Conservation (phyloP, 129 eudicot species). For the Escallonia rubra region DNA sequence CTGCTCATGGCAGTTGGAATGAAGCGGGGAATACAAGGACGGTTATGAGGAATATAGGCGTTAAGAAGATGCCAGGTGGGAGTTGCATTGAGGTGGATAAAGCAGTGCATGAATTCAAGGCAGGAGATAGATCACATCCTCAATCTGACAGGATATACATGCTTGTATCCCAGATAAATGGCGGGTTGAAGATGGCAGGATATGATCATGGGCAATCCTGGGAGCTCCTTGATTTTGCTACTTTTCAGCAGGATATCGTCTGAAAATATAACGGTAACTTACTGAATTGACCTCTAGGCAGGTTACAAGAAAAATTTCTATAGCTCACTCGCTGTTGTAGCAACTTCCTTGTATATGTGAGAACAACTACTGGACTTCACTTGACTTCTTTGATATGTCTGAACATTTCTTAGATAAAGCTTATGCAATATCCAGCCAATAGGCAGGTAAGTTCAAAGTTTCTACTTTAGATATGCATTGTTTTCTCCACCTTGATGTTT, state of each 20-base stretch:
- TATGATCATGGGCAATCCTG: not conserved
- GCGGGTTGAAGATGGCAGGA: conserved; percentile 16
- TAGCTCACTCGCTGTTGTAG: not conserved
- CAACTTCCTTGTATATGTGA: not conserved
- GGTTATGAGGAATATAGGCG: conserved; percentile 35
- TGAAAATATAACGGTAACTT: not conserved
- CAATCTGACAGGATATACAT: conserved; percentile 25
- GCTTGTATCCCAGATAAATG: conserved; percentile 22
- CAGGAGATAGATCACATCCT: conserved; percentile 28
- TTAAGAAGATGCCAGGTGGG: conserved; percentile 32
- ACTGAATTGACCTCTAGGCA: not conserved
- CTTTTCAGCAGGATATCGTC: not conserved
- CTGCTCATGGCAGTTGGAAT: conserved; percentile 31
- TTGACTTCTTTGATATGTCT: not conserved
- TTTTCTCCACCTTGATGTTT: too few relatives aligned
- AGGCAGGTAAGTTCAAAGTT: too few relatives aligned
- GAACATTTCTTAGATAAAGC: not conserved
- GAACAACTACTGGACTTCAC: not conserved
- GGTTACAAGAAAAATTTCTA: too few relatives aligned
- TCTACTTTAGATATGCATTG: too few relatives aligned
- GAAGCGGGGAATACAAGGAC: conserved; percentile 33
- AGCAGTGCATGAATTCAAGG: conserved; percentile 35
- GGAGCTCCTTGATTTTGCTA: conserved; percentile 1
- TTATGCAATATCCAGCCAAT: too few relatives aligned
- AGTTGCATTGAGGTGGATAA: conserved; percentile 38